Base-by-base conservation (phyloP, 2,329 filamentous ascomycete species). In the Trichoderma atrobrunneum region DNA sequence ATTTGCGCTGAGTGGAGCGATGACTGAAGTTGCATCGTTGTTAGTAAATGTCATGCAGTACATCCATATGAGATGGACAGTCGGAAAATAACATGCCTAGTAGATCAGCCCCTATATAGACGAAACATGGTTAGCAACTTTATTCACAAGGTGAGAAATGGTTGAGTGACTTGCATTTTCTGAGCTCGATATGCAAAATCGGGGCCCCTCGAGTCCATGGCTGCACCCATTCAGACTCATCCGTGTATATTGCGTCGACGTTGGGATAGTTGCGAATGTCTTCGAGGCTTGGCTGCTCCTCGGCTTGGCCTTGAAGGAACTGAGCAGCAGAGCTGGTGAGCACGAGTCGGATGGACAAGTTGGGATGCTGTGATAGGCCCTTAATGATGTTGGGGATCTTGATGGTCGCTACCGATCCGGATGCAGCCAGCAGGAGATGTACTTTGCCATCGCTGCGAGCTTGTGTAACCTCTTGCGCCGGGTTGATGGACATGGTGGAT, bases 171-270 rank as follows among this genome's bases (percentile, higher is more conserved):
- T 70, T 54, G 62, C 85, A 88, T 39, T 92, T 87, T 34, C 95
- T 86, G 70, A 98, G 84, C 80, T 97, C 93, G 76, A 99, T 98
- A 79, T 99, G 96, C 71, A 98, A 83, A 61, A 99, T 97, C 3
- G 86, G 86, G n/a, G 88, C 88, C 4, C 92, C 93, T 3, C 95
- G 87, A 26, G 86, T 88, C 95, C 95, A 98, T 0, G 93, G 89
- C 14, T 85, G 82, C 2, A 81, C 84, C 94, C 95, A 98, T 81
- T 98, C 96, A 75, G 95, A 93, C n/a, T 89, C 88, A 78, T 98
- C 94, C 10, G 87, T 85, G 81, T 97, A 95, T 62, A 98, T 86
- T 24, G 86, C 93, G 57, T 97, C 94, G 7, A 98, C 92, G 74
- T 92, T 91, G 3, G 90, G 88, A 6, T 93, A 81, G 3, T 81